Evolutionary conservation across 176 grass and related monocot species (phyloP), one percentile per base, ranked within the genome.

Genomic region (Ampelocalamus luodianensis): DNA sequence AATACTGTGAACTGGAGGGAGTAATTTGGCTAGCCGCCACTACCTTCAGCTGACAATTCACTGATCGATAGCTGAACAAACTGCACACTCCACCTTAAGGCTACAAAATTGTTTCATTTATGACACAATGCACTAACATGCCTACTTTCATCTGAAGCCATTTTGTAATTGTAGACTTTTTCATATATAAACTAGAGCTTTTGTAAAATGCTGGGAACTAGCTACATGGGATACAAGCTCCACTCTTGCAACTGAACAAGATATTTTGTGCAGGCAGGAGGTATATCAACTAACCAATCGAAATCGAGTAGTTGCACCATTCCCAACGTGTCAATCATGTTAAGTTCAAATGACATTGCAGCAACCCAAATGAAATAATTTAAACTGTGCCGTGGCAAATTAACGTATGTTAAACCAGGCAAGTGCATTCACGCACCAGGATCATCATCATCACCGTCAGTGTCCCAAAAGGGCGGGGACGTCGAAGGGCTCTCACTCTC

Each of bases 401-500:
- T 62, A 75, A 60, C 17, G 59, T 76, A 15, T 6, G 44, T 43
- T 37, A 51, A 78, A 82, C 60, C 32, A 73, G 39, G 77, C 4
- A 71, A 86, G 69, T 44, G 38, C 20, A 68, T 79, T 75, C 4
- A 78, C 78, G 40, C 77, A 98, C 88, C 93, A 75, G 73, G 88
- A 82, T 94, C 96, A 53, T 95, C 93, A 58, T 93, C 90, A 0
- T 95, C 92, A 14, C 66, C 76, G 3, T 94, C 93, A 32, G 79
- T 93, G 73, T 95, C 93, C 93, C 93, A 98, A 54, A 94, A 98
- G 5, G 91, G 93, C 9, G 89, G 93, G 36, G 93, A 88, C 1
- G 93, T 98, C 1, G 96, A 98, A 82, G 93, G 88, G 76, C 77
- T 98, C 48, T 92, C 96, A 8, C 92, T 95, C 16, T 95, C 93